These are phyloP conservation scores for Solanum sparsipilum DNA, from an alignment of 257 asterid genomes.

Conservation along the genomic window DNA sequence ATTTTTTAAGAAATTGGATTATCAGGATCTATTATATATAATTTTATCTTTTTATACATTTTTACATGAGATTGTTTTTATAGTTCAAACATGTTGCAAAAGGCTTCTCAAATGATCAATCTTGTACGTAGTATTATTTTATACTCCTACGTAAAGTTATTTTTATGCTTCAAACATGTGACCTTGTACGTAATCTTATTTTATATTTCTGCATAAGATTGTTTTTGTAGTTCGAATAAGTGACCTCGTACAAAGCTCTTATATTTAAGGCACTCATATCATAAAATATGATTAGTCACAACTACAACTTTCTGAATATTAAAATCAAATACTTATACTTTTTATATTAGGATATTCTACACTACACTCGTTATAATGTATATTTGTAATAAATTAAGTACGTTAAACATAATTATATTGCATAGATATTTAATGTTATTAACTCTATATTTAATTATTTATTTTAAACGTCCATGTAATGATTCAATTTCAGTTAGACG, in stretches of 20 bases:
- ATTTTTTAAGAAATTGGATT: too few relatives aligned
- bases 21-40: too few relatives aligned
- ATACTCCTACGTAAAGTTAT: too few relatives aligned
- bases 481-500: not conserved
- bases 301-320: not conserved
- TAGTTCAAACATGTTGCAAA: too few relatives aligned
- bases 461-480: not conserved
- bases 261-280: not conserved
- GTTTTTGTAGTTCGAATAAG: not conserved
- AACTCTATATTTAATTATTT: not conserved
- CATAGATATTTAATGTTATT: not conserved
- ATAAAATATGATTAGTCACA: too few relatives aligned
- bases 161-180: not conserved
- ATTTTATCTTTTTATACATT: too few relatives aligned
- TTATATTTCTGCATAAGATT: too few relatives aligned
- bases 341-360: too few relatives aligned
- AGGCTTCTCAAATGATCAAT: too few relatives aligned
- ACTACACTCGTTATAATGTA: not conserved
- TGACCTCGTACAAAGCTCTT: not conserved
- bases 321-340: not conserved
- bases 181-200: not conserved
- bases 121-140: not conserved
- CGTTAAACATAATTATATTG: not conserved
- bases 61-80: too few relatives aligned
- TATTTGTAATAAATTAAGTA: not conserved